Conservation (phyloP, 768 basidiomycete genomes). For the Collybia sp. region DNA sequence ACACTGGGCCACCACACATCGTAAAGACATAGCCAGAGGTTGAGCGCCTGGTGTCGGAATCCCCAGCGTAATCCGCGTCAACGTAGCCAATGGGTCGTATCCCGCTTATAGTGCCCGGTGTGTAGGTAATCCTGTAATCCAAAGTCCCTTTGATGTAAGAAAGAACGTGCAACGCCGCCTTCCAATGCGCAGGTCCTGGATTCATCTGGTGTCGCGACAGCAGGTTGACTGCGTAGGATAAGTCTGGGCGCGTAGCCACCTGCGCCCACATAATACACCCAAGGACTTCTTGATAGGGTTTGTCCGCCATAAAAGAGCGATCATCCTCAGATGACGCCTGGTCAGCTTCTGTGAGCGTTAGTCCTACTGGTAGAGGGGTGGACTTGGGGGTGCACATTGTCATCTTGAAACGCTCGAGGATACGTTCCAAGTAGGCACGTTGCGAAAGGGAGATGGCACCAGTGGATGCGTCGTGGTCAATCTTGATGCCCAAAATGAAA, state of each 20-base stretch:
- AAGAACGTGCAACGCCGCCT: conserved; percentile 29
- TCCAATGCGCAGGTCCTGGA: conserved; percentile 28
- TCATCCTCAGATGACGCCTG: conserved; percentile 6
- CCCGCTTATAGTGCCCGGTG: background rate
- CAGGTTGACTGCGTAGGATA: conserved; percentile 15
- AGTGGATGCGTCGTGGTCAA: conserved; percentile 10
- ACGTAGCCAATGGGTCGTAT: conserved; percentile 8
- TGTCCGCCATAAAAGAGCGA: conserved; percentile 16
- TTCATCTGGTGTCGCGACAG: conserved; percentile 17
- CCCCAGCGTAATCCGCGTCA: conserved; percentile 23
- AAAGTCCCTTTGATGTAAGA: conserved; percentile 29
- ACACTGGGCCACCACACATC: conserved; percentile 16
- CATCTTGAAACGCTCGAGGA: conserved; percentile 15
- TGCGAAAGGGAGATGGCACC: conserved; percentile 13
- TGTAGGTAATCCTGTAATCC: conserved; percentile 16
- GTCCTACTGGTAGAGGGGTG: conserved; percentile 18
- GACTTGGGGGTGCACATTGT: conserved; percentile 16
- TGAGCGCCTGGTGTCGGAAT: conserved; percentile 17
- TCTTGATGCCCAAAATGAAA: conserved; percentile 10
- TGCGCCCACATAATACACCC: conserved; percentile 17
- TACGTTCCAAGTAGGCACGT: conserved; percentile 9
- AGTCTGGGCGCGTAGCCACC: conserved; percentile 21
- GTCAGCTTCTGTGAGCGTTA: conserved; percentile 8
- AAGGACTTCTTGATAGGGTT: conserved; percentile 18
- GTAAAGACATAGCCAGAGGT: conserved; percentile 19